Percentiles rank a stretch among this genome's conserved stretches.
phyloP scores from a whole-genome alignment of 495 filamentous ascomycete genomes.

The Pyronema domesticum region DNA sequence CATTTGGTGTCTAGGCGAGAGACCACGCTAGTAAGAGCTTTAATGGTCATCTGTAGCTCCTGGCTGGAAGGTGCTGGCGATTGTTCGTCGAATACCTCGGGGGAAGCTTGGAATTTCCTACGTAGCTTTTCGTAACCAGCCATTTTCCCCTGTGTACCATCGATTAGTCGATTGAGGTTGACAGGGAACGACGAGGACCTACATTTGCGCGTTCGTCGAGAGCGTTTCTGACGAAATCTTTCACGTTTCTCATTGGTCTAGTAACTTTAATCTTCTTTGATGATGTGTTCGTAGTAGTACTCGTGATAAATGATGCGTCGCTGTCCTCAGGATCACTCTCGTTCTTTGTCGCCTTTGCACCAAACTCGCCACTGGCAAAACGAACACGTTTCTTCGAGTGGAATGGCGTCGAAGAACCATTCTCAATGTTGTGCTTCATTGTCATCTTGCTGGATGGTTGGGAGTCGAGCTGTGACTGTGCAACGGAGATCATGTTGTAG shows the following conservation, averaged over 20 bases:
- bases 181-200: constrained; percentile 1
- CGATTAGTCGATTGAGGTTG: not conserved
- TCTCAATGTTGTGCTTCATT: not conserved
- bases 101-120: constrained; percentile 16
- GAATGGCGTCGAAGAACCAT: not conserved
- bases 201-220: constrained; percentile 20
- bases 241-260: constrained; percentile 5
- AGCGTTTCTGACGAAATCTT: constrained; percentile 20
- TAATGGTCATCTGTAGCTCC: constrained; percentile 23
- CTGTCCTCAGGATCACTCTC: not conserved
- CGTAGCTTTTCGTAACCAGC: constrained; percentile 18
- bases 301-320: not conserved
- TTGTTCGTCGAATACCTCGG: constrained; percentile 5
- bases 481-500: not conserved
- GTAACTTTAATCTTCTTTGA: not conserved
- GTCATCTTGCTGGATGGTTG: not conserved
- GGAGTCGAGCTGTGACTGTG: not conserved
- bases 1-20: constrained; percentile 54
- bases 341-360: not conserved
- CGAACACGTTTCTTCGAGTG: constrained; percentile 2
- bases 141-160: constrained; percentile 15
- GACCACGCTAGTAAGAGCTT: constrained; percentile 53
- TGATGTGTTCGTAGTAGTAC: not conserved
- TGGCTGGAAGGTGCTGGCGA: constrained; percentile 12
- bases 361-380: not conserved